Evolutionary conservation across 139 green algal species (phyloP).

Genomic region (Closterium sp.): DNA sequence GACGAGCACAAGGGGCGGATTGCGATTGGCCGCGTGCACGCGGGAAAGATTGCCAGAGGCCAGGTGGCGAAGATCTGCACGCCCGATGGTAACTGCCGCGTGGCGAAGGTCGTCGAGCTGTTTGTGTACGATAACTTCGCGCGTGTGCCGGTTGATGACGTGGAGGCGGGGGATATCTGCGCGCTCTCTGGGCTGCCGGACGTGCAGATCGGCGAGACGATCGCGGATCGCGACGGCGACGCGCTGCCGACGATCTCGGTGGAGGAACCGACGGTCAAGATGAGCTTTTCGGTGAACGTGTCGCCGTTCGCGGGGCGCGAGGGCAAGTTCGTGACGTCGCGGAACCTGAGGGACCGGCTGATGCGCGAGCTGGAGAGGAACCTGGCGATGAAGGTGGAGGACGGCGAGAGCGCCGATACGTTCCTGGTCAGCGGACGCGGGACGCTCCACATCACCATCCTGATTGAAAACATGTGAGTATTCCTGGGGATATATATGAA

Average conservation of each 20-base stretch:
- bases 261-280: slow-evolving; percentile 96
- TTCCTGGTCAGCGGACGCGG: slow-evolving; percentile 93
- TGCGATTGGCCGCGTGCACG: slow-evolving; percentile 67
- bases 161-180: slow-evolving; percentile 90
- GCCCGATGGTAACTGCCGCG: slow-evolving; percentile 38
- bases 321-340: slow-evolving; percentile 72
- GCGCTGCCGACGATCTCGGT: slow-evolving; percentile 91
- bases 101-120: slow-evolving; percentile 81
- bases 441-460: slow-evolving; percentile 77
- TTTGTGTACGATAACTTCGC: slow-evolving; percentile 98
- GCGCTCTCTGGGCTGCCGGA: slow-evolving; percentile 74
- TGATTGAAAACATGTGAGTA: slow-evolving; percentile 96
- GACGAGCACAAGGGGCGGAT: slow-evolving; percentile 83
- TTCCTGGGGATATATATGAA: slow-evolving; percentile 59
- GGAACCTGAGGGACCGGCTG: slow-evolving; percentile 77
- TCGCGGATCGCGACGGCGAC: slow-evolving; percentile 63
- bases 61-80: slow-evolving; percentile 57
- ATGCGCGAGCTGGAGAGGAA: slow-evolving; percentile 94
- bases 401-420: slow-evolving; percentile 82
- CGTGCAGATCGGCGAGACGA: slow-evolving; percentile 91
- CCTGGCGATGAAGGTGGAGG: slow-evolving; percentile 91
- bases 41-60: slow-evolving; percentile 77
- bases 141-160: slow-evolving; percentile 55
- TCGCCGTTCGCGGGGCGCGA: slow-evolving; percentile 90
- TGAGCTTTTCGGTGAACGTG: slow-evolving; percentile 96